Evolutionary conservation across 192 early-diverging fungal species (phyloP).

Genomic region (Pilaira anomala): DNA sequence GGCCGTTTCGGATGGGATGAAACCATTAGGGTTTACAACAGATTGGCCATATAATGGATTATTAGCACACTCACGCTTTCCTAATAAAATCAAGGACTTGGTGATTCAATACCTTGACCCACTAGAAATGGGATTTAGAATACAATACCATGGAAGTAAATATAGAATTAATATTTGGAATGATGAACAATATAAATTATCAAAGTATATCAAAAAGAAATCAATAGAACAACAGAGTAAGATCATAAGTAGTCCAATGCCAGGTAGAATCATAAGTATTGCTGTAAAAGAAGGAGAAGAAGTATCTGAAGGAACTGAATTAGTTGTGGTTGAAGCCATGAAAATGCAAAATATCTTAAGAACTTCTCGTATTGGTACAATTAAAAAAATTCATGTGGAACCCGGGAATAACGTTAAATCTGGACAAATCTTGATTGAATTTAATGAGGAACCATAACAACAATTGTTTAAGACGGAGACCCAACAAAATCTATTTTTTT

Average conservation of each 20-base stretch:
- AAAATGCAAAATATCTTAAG: slow-evolving; percentile 96
- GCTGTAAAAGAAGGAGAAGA: slow-evolving; percentile 77
- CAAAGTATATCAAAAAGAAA: slow-evolving; percentile 73
- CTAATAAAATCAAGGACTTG: slow-evolving; percentile 41
- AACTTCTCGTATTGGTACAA: slow-evolving; percentile 69
- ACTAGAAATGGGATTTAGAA: slow-evolving; percentile 70
- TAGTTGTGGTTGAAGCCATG: slow-evolving; percentile 94
- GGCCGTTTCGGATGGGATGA: slow-evolving; percentile 28
- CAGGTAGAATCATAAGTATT: slow-evolving; percentile 82
- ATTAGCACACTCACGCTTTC: slow-evolving; percentile 53
- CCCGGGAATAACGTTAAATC: slow-evolving; percentile 74
- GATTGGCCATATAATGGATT: slow-evolving; percentile 78
- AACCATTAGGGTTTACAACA: slow-evolving; percentile 35
- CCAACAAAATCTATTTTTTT: neutral
- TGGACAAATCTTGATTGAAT: slow-evolving; percentile 75
- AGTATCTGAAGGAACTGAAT: slow-evolving; percentile 72
- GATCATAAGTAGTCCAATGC: slow-evolving; percentile 86
- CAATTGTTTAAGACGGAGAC: neutral
- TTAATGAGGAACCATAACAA: slow-evolving; percentile 33
- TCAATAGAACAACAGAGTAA: slow-evolving; percentile 67
- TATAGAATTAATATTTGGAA: slow-evolving; percentile 71
- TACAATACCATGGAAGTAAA: slow-evolving; percentile 82
- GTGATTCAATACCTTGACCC: slow-evolving; percentile 73
- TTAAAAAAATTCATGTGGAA: slow-evolving; percentile 74
- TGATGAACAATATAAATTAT: slow-evolving; percentile 59